A percentile compares a stretch with the other conserved stretches of the same genome.
These are phyloP conservation scores for Neonectria neomacrospora DNA, from an alignment of 2,329 filamentous ascomycete genomes.

Conservation along the genomic window DNA sequence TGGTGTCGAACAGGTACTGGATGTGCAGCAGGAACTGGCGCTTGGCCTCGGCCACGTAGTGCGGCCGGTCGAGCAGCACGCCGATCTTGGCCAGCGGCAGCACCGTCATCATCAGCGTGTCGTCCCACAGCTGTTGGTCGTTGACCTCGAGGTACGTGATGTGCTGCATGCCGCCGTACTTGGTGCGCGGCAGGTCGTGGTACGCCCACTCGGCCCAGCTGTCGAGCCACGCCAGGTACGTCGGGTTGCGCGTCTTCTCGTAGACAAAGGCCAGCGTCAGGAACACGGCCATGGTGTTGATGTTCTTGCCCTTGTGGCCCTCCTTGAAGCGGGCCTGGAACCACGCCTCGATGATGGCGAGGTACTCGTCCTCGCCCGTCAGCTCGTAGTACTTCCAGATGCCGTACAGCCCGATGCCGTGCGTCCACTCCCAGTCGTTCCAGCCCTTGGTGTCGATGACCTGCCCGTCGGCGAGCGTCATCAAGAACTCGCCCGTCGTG, in stretches of 20 bases:
- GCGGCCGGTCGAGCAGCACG: conserved; percentile 72
- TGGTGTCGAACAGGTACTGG: conserved; percentile 80
- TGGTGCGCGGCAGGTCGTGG: conserved; percentile 77
- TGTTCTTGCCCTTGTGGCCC: conserved; percentile 83
- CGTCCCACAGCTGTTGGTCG: conserved; percentile 82
- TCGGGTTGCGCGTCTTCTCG: conserved; percentile 75
- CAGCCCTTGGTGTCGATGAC: conserved; percentile 88
- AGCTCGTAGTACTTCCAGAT: conserved; percentile 85
- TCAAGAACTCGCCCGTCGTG: conserved; percentile 77
- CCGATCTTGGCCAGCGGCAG: conserved; percentile 84
- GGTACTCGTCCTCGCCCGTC: conserved; percentile 69
- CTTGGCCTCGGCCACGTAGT: conserved; percentile 83
- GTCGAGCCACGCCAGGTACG: conserved; percentile 81
- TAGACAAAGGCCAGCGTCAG: conserved; percentile 82
- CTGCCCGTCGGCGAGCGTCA: conserved; percentile 76
- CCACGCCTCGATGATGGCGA: conserved; percentile 78
- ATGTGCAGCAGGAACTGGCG: conserved; percentile 81
- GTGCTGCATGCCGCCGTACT: conserved; percentile 78
- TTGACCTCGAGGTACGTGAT: conserved; percentile 78
- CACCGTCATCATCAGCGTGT: conserved; percentile 90
- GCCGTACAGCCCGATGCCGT: conserved; percentile 82
- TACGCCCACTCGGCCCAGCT: conserved; percentile 86
- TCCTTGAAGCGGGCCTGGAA: conserved; percentile 75
- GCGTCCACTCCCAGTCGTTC: conserved; percentile 87
- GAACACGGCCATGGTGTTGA: conserved; percentile 86